Conservation (phyloP, 495 filamentous ascomycete genomes). For the Rostrohypoxylon terebratum region DNA sequence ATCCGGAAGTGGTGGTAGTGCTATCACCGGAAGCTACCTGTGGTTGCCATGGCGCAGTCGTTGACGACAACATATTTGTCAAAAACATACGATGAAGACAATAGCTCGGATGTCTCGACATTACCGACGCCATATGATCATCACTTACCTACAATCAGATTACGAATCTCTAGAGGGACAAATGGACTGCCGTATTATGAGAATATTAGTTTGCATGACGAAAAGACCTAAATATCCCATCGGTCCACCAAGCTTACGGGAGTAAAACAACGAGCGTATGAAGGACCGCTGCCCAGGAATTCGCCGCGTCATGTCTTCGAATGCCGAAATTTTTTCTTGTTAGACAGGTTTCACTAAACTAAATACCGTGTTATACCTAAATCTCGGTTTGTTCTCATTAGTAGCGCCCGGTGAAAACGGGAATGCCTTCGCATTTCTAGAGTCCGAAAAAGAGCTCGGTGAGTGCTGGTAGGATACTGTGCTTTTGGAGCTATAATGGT, state of each 20-base stretch:
- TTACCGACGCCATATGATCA: background rate
- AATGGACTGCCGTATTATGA: background rate
- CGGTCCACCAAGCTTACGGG: background rate
- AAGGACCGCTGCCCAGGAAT: background rate
- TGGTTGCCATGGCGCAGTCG: background rate
- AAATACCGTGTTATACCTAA: background rate
- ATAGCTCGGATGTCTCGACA: background rate
- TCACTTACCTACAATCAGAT: background rate
- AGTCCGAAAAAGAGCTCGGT: background rate
- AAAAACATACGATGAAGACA: background rate
- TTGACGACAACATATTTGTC: background rate
- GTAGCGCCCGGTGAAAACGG: background rate
- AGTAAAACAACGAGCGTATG: conserved; percentile 3
- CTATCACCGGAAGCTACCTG: conserved; percentile 8
- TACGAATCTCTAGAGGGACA: background rate
- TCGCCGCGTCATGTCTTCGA: background rate
- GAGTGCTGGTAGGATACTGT: background rate
- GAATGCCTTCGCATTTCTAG: background rate
- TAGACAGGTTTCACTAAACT: background rate
- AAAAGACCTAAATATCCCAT: background rate
- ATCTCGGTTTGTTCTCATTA: background rate
- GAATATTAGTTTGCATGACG: background rate
- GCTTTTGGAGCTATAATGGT: background rate
- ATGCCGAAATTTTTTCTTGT: background rate
- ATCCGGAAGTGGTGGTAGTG: conserved; percentile 6